Conservation (phyloP, 1,284 basidiomycete species). For the Singerocomus inundabilis region DNA sequence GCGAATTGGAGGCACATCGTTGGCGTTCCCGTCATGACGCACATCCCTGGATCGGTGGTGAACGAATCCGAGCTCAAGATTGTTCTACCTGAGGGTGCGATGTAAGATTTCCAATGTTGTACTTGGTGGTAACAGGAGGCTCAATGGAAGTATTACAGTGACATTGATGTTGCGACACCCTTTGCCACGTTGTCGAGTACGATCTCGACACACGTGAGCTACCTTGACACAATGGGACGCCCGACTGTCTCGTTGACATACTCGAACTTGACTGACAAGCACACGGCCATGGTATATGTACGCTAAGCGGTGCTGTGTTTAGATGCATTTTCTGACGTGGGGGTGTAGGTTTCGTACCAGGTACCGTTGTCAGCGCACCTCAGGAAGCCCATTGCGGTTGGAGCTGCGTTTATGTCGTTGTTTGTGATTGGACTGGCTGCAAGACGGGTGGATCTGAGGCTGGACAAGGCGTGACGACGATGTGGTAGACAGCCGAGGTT, state of each 20-base stretch:
- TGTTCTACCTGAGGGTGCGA: constrained; percentile 91
- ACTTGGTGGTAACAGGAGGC: background rate
- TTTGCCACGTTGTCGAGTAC: constrained; percentile 69
- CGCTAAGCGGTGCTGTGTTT: constrained; percentile 31
- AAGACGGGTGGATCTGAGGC: constrained; percentile 64
- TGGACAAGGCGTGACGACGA: constrained; percentile 50
- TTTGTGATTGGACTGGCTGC: constrained; percentile 61
- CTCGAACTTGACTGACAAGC: constrained; percentile 73
- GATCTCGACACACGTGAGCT: constrained; percentile 74
- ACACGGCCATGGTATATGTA: constrained; percentile 74
- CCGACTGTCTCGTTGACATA: constrained; percentile 77
- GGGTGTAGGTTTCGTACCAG: constrained; percentile 76
- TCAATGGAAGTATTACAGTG: constrained; percentile 43
- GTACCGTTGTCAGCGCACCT: constrained; percentile 75
- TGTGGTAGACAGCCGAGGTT: constrained; percentile 28
- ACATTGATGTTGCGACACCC: constrained; percentile 74
- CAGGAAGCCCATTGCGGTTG: constrained; percentile 80
- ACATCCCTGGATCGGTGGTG: constrained; percentile 78
- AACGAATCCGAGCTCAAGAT: constrained; percentile 80
- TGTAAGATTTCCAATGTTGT: constrained; percentile 50
- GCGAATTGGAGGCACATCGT: constrained; percentile 66
- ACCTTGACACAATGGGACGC: constrained; percentile 92
- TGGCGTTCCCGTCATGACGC: constrained; percentile 84
- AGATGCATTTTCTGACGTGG: constrained; percentile 19
- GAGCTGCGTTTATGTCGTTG: constrained; percentile 61